phyloP scores from a whole-genome alignment of 202 grass and related monocot species.

The Carex sylvatica region DNA sequence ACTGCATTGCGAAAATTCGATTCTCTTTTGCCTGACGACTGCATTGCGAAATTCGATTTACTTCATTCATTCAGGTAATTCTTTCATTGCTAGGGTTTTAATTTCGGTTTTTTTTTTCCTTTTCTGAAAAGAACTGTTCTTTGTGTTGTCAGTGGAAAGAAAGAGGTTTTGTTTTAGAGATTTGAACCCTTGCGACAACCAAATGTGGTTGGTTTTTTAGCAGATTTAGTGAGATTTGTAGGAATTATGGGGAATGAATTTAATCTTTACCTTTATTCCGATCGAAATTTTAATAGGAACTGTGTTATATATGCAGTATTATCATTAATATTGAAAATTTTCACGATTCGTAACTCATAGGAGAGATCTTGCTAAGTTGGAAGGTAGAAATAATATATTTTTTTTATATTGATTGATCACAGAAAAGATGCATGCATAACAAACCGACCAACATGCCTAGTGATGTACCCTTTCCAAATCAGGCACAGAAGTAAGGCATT shows the following conservation, averaged over 20 bases:
- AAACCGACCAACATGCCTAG: not conserved
- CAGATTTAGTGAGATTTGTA: too few relatives aligned
- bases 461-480: not conserved
- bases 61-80: not conserved
- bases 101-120: not conserved
- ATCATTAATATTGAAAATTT: not conserved
- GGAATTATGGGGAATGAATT: not conserved
- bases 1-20: too few relatives aligned
- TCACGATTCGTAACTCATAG: not conserved
- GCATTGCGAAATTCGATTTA: not conserved
- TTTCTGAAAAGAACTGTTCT: not conserved
- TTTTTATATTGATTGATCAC: not conserved
- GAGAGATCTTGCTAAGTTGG: not conserved
- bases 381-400: not conserved
- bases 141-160: not conserved
- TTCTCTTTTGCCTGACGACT: not conserved
- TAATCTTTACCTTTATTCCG: not conserved
- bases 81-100: not conserved
- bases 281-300: not conserved
- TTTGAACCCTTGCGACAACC: too few relatives aligned
- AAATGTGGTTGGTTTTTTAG: too few relatives aligned
- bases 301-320: not conserved
- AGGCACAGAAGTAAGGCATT: conserved; percentile 1
- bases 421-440: conserved; percentile 8
- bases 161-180: not conserved